Percentiles rank a stretch among this genome's conserved stretches.
phyloP scores from a whole-genome alignment of 805 yeast species.

The Starmerella apicola region DNA sequence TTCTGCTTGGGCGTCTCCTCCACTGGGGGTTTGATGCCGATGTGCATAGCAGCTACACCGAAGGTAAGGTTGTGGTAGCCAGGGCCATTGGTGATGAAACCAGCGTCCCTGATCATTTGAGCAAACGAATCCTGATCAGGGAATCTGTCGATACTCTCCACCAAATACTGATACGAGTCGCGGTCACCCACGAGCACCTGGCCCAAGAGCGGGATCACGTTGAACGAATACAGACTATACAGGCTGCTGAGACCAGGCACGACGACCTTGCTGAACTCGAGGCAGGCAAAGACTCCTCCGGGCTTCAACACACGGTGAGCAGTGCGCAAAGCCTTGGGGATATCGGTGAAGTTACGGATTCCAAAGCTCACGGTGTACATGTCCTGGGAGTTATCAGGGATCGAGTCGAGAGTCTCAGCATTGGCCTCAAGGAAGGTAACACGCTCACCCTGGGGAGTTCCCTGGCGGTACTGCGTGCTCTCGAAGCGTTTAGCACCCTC shows the following conservation, averaged over 20 bases:
- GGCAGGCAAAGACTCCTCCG: conserved; percentile 94
- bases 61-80: conserved; percentile 92
- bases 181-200: conserved; percentile 90
- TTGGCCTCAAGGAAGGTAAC: conserved; percentile 78
- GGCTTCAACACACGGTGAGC: conserved; percentile 93
- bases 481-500: conserved; percentile 76
- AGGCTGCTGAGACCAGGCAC: conserved; percentile 60
- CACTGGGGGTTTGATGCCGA: conserved; percentile 67
- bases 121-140: conserved; percentile 89
- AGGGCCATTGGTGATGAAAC: conserved; percentile 76
- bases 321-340: conserved; percentile 87
- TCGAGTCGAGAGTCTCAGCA: conserved; percentile 77
- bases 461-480: conserved; percentile 27
- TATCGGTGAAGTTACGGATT: conserved; percentile 87
- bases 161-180: conserved; percentile 91
- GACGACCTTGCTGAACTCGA: conserved; percentile 87
- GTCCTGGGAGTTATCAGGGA: conserved; percentile 80
- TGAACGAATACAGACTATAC: conserved; percentile 82
- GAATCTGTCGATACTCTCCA: conserved; percentile 83
- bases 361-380: conserved; percentile 96
- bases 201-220: conserved; percentile 84
- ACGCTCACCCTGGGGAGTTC: conserved; percentile 52
- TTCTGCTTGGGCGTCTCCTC: too few species aligned
- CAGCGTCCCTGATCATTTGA: conserved; percentile 85
- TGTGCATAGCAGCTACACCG: conserved; percentile 92